Percentiles rank a stretch among this genome's conserved stretches.
These are phyloP conservation scores for Kodamaea hsintzibuensis DNA, from an alignment of 805 yeast species.

Conservation along the genomic window DNA sequence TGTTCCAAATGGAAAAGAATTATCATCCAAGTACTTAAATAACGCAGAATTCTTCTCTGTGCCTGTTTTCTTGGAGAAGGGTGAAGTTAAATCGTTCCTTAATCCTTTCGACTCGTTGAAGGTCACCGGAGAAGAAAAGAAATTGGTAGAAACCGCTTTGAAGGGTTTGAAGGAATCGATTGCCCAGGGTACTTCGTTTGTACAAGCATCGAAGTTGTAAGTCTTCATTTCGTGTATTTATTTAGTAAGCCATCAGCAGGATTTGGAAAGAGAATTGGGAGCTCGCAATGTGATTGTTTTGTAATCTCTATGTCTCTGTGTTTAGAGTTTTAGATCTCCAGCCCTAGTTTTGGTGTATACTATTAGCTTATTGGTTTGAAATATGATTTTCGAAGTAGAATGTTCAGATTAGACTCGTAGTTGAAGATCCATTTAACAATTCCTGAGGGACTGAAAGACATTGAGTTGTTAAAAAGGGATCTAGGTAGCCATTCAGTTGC, in stretches of 20 bases:
- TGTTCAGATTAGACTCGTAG: too few species aligned
- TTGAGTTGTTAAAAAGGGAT: too few species aligned
- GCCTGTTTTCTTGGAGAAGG: slow-evolving; percentile 44
- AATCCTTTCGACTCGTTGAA: slow-evolving; percentile 35
- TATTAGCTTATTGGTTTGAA: not conserved
- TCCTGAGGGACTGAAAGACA: too few species aligned
- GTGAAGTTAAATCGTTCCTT: slow-evolving; percentile 37
- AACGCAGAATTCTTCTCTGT: slow-evolving; percentile 49
- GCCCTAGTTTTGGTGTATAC: not conserved
- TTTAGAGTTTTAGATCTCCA: not conserved
- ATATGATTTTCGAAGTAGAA: too few species aligned
- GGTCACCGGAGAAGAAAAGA: slow-evolving; percentile 31
- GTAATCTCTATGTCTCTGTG: not conserved
- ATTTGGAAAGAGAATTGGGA: not conserved
- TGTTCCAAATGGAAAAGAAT: slow-evolving; percentile 46
- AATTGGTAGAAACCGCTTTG: slow-evolving; percentile 38
- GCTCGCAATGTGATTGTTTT: not conserved
- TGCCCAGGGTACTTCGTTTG: slow-evolving; percentile 42
- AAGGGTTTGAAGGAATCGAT: slow-evolving; percentile 41
- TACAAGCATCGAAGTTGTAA: slow-evolving; percentile 35
- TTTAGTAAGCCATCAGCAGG: not conserved
- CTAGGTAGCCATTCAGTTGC: not conserved
- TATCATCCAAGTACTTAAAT: slow-evolving; percentile 36
- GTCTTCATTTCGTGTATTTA: not conserved
- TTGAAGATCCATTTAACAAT: too few species aligned